Percentiles rank a stretch among this genome's conserved stretches.
phyloP scores from a whole-genome alignment of 768 basidiomycete species.

The Melanogaster broomeanus region DNA sequence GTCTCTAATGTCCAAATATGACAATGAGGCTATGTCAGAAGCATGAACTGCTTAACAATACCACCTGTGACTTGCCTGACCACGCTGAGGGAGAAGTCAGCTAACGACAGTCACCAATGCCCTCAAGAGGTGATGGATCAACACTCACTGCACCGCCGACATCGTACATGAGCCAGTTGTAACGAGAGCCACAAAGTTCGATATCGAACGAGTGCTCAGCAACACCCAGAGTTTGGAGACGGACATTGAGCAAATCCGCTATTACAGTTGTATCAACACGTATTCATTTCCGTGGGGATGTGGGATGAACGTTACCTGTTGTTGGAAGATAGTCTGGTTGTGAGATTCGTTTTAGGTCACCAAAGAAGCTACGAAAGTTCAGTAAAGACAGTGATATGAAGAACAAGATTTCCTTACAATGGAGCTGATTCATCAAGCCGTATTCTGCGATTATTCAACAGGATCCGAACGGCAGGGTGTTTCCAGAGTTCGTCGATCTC shows the following conservation, averaged over 20 bases:
- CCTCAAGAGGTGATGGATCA: constrained; percentile 1
- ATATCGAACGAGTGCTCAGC: constrained; percentile 77
- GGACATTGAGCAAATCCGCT: constrained; percentile 81
- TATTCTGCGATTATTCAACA: constrained; percentile 59
- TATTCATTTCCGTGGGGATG: neutral
- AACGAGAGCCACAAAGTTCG: constrained; percentile 57
- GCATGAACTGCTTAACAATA: constrained; percentile 6
- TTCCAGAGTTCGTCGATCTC: constrained; percentile 69
- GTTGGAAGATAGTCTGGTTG: constrained; percentile 71
- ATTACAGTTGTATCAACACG: constrained; percentile 5
- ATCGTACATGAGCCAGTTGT: constrained; percentile 81
- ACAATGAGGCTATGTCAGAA: constrained; percentile 16
- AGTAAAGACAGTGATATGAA: neutral
- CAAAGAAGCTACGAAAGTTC: constrained; percentile 57
- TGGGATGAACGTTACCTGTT: constrained; percentile 47
- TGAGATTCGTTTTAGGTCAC: constrained; percentile 63
- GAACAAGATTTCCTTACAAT: constrained; percentile 51
- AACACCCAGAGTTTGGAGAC: constrained; percentile 78
- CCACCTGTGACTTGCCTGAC: constrained; percentile 49
- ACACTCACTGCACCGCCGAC: constrained; percentile 77
- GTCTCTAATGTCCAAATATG: constrained; percentile 48
- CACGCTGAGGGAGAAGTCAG: constrained; percentile 43
- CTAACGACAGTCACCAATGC: neutral
- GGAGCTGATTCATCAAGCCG: constrained; percentile 74
- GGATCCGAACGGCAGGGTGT: constrained; percentile 61